Base-by-base conservation (phyloP, 192 early-diverging fungal species). In the Coemansia sp. region DNA sequence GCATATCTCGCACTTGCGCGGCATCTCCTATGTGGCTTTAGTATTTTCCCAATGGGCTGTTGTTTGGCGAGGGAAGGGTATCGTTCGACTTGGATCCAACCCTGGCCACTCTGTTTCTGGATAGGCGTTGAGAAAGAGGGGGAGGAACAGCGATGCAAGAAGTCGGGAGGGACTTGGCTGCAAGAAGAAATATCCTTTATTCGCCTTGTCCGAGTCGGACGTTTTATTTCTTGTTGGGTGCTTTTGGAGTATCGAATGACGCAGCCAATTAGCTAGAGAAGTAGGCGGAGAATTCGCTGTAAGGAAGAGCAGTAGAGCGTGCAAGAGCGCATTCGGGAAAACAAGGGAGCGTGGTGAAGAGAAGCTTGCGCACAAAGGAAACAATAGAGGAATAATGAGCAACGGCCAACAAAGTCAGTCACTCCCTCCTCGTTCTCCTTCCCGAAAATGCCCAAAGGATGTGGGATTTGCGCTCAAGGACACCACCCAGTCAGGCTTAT, bases 1-100 rank as follows among this genome's bases (percentile, higher is more conserved):
- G 81, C 95, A 97, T 16, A 93, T 72, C 15, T 85, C 84, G 69
- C 93, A 95, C 38, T 85, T 72, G 45, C 85, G 88, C 6, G 86
- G 81, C 86, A 85, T 89, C 39, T 58, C 39, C 0, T 23, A 18
- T 38, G 88, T 9, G 86, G 81, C 86, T 58, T 0, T 23, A 18
- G 10, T 18, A 11, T 56, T 26, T 56, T 26, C 5, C 54, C 1
- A 53, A 53, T 21, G 52, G 13, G 43, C 43, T 44, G 43, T 9
- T 12, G 8, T 44, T 44, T 13, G 43, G 13, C 13, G 48, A n/a
- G 48, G 48, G 15, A 50, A 26, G 26, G 26, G 1, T 26, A 26
- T 26, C 26, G 26, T 26, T 0, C 26, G 26, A 26, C 26, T 26
- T 26, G 26, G 26, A 26, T 26, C 26, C 26, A 26, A 26, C 26